phyloP scores from a whole-genome alignment of 176 grass and related monocot genomes.

The Avena atlantica region DNA sequence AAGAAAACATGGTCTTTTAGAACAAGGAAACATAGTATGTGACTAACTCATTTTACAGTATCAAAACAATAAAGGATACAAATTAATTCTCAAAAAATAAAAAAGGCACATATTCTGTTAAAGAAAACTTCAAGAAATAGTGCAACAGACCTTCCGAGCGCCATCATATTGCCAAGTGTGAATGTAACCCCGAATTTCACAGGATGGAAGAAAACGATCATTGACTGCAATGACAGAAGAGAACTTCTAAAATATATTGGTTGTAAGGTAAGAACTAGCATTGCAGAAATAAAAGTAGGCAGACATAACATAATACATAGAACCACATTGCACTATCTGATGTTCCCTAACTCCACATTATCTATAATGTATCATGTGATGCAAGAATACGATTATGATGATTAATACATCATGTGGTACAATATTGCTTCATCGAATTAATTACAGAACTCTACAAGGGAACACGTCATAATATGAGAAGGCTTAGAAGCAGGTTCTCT shows the following conservation, averaged over 20 bases:
- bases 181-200: constrained; percentile 97
- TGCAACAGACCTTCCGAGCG: constrained; percentile 85
- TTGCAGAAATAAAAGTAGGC: neutral
- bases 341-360: neutral
- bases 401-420: neutral
- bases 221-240: constrained; percentile 63
- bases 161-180: constrained; percentile 98
- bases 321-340: neutral
- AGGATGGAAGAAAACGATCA: constrained; percentile 98
- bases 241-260: constrained; percentile 27
- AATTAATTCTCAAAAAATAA: neutral
- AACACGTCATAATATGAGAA: neutral
- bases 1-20: neutral
- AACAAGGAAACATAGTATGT: neutral
- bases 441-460: neutral
- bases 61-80: neutral
- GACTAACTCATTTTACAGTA: constrained; percentile 18
- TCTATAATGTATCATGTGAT: neutral
- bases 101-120: neutral
- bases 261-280: neutral
- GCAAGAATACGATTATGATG: neutral
- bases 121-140: constrained; percentile 31
- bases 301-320: neutral
- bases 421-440: constrained; percentile 11
- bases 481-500: neutral